Percentiles rank a stretch among this genome's conserved stretches.
These are phyloP conservation scores for Moringa oleifera DNA, from an alignment of 345 rosid species.

Conservation along the genomic window DNA sequence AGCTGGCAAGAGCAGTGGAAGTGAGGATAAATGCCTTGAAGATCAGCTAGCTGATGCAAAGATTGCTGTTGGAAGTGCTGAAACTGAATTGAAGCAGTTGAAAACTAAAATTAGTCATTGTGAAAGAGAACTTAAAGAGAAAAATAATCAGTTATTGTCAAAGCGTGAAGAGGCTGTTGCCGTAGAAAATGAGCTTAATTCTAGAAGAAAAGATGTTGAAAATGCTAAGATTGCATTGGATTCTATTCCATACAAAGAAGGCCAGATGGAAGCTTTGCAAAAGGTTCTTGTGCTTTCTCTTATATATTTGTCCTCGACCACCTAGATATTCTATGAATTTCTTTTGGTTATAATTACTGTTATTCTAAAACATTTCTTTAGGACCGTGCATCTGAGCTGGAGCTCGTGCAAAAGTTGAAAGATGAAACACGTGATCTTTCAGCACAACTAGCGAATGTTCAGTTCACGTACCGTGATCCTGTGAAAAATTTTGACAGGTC, in stretches of 20 bases:
- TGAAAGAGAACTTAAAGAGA: conserved; percentile 81
- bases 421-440: conserved; percentile 71
- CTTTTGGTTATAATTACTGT: conserved; percentile 11
- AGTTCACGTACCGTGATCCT: conserved; percentile 84
- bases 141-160: conserved; percentile 57
- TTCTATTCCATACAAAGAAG: conserved; percentile 63
- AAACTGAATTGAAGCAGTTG: conserved; percentile 81
- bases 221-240: conserved; percentile 45
- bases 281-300: conserved; percentile 45
- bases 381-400: conserved; percentile 74
- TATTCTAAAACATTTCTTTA: conserved; percentile 22
- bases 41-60: conserved; percentile 95
- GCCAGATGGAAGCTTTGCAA: conserved; percentile 85
- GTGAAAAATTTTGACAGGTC: conserved; percentile 78
- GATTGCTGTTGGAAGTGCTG: conserved; percentile 82
- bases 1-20: conserved; percentile 92
- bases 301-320: conserved; percentile 2
- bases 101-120: conserved; percentile 79
- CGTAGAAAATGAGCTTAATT: conserved; percentile 65
- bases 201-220: conserved; percentile 66
- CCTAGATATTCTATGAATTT: conserved; percentile 7
- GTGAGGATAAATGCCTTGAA: conserved; percentile 95
- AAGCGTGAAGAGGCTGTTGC: conserved; percentile 76
- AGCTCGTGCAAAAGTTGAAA: conserved; percentile 64
- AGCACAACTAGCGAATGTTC: conserved; percentile 72